Evolutionary conservation across 2,329 filamentous ascomycete species (phyloP).

Genomic region (Arachnomyces sp.): DNA sequence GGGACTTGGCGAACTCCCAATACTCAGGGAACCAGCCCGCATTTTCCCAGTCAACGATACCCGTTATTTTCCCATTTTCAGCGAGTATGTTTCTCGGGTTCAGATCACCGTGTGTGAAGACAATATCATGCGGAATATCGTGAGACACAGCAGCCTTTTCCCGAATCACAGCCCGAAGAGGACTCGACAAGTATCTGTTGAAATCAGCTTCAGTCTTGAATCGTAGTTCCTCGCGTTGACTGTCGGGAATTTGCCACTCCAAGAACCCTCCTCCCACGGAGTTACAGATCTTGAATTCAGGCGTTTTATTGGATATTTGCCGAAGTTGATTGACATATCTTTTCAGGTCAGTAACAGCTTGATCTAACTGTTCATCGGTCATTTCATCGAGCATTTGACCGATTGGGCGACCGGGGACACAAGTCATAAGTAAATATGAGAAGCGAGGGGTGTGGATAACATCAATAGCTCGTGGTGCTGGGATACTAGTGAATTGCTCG

Average conservation of each 20-base stretch:
- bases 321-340: conserved; percentile 8
- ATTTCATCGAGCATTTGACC: conserved; percentile 7
- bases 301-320: conserved; percentile 3
- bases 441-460: conserved; percentile 3
- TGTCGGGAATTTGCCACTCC: conserved; percentile 11
- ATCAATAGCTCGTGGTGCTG: conserved; percentile 10
- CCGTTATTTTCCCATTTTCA: conserved; percentile 18
- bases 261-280: conserved; percentile 8
- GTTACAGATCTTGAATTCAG: conserved; percentile 11
- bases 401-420: conserved; percentile 12
- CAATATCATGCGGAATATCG: conserved; percentile 15
- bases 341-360: conserved; percentile 10
- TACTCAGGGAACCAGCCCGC: conserved; percentile 25
- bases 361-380: conserved; percentile 11
- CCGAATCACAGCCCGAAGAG: conserved; percentile 9
- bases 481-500: conserved; percentile 7
- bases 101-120: conserved; percentile 23
- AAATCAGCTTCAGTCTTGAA: conserved; percentile 11
- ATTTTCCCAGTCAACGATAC: conserved; percentile 24
- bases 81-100: conserved; percentile 22
- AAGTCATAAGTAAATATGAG: conserved; percentile 13
- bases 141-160: conserved; percentile 8
- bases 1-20: conserved; percentile 22
- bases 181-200: conserved; percentile 11
- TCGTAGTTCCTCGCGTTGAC: conserved; percentile 10